Percentiles rank a stretch among this genome's conserved stretches.
Evolutionary conservation across 148 eudicot genomes (phyloP).

Genomic region (Arbutus unedo): DNA sequence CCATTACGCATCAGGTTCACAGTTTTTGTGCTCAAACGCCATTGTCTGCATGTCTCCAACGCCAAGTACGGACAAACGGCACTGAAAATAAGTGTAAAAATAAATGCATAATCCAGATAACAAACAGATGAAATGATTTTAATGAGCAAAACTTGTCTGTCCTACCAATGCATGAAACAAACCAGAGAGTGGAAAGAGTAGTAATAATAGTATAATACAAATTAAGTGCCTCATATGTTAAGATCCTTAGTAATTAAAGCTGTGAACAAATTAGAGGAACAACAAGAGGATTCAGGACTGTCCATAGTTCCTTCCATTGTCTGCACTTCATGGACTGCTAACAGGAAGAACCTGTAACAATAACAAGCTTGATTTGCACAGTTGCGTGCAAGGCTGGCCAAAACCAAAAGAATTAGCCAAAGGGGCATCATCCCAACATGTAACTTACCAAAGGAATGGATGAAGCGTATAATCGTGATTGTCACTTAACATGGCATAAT

Average conservation of each 20-base stretch:
- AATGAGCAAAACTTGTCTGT: neutral
- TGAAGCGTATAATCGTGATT: neutral
- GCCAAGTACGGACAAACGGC: constrained; percentile 98
- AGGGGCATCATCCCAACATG: too few relatives aligned
- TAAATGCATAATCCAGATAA: constrained; percentile 1
- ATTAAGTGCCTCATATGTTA: neutral
- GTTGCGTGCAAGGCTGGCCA: too few relatives aligned
- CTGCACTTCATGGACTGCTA: neutral
- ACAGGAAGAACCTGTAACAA: neutral
- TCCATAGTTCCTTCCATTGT: neutral
- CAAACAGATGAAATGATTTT: neutral
- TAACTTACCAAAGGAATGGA: too few relatives aligned
- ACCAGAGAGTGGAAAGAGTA: neutral
- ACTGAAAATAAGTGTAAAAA: constrained; percentile 39
- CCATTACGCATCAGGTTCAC: constrained; percentile 96
- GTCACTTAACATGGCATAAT: neutral
- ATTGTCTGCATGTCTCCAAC: constrained; percentile 93
- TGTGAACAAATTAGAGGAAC: neutral
- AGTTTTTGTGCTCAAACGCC: constrained; percentile 97
- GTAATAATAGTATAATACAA: constrained; percentile 2
- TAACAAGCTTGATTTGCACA: too few relatives aligned
- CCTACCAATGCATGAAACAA: neutral
- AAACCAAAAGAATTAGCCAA: too few relatives aligned
- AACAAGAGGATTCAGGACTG: neutral
- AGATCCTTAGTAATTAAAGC: neutral